Percentiles rank a stretch among this genome's conserved stretches.
Conservation (phyloP, 352 stramenopile genomes). For the Phytophthora chlamydospora region DNA sequence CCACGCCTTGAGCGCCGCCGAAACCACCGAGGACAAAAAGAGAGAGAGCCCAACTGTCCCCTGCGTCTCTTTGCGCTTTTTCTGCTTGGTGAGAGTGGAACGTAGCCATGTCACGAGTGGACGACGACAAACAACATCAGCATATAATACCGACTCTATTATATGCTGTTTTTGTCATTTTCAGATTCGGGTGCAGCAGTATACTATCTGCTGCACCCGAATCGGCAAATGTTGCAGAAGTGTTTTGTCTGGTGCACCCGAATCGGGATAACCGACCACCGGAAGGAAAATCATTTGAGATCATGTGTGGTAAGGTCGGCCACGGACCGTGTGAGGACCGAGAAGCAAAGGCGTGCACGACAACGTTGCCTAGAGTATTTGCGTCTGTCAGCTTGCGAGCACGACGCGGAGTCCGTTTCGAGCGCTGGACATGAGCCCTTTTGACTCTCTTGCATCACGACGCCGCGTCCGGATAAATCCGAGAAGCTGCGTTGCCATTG, state of each 20-base stretch:
- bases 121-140: not conserved
- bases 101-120: slow-evolving; percentile 9
- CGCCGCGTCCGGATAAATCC: too few relatives aligned
- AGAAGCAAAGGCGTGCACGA: not conserved
- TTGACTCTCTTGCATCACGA: too few relatives aligned
- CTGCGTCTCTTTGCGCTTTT: slow-evolving; percentile 7
- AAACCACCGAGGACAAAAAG: too few relatives aligned
- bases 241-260: too few relatives aligned
- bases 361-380: not conserved
- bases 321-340: not conserved
- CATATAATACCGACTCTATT: too few relatives aligned
- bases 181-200: too few relatives aligned
- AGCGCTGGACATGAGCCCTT: not conserved
- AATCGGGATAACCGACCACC: slow-evolving; percentile 1
- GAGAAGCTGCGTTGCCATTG: too few relatives aligned
- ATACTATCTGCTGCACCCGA: too few relatives aligned
- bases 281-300: slow-evolving; percentile 1
- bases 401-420: slow-evolving; percentile 1
- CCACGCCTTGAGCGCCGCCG: too few relatives aligned
- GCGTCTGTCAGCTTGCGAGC: not conserved
- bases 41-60: not conserved
- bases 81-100: slow-evolving; percentile 1
- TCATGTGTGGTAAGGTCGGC: slow-evolving; percentile 5
- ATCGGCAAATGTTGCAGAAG: too few relatives aligned
- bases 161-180: too few relatives aligned